These are phyloP conservation scores for Apiospora phragmitis DNA, from an alignment of 2,329 filamentous ascomycete genomes.

Conservation along the genomic window DNA sequence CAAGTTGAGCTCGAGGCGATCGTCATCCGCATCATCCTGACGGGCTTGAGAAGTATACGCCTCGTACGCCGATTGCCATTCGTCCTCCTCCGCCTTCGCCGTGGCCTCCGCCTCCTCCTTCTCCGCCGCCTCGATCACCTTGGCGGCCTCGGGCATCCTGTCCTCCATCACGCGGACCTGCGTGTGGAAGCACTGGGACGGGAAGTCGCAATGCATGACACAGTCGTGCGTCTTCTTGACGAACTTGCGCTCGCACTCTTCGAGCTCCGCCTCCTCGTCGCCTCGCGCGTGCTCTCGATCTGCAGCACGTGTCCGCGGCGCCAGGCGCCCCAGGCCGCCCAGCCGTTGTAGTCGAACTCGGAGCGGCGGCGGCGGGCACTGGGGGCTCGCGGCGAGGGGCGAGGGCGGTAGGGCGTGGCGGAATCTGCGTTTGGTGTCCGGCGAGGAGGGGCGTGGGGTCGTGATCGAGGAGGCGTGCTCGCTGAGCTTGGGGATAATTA, in stretches of 20 bases:
- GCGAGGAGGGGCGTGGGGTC: neutral
- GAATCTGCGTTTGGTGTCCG: neutral
- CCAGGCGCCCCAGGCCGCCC: constrained; percentile 29
- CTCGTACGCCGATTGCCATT: neutral
- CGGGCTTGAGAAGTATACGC: neutral
- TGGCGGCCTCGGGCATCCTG: constrained; percentile 37
- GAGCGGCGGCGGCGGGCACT: constrained; percentile 23
- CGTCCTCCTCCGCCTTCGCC: neutral
- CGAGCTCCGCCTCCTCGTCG: constrained; percentile 29
- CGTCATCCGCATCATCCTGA: neutral
- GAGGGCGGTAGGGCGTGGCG: neutral
- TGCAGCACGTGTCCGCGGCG: constrained; percentile 30
- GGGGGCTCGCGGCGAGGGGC: neutral
- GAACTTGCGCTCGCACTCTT: constrained; percentile 24
- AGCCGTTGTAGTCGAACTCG: constrained; percentile 31
- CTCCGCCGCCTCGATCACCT: constrained; percentile 39
- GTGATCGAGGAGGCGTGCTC: neutral
- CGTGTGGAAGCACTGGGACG: constrained; percentile 42
- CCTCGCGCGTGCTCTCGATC: constrained; percentile 13
- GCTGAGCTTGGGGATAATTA: neutral
- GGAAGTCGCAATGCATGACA: constrained; percentile 37
- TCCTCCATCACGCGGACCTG: constrained; percentile 27
- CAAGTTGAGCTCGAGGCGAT: neutral
- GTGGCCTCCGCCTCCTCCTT: constrained; percentile 9
- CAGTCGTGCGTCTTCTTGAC: constrained; percentile 23